Conservation (phyloP, 228 moss, liverwort and hornwort genomes). For the Sphagnum fallax region DNA sequence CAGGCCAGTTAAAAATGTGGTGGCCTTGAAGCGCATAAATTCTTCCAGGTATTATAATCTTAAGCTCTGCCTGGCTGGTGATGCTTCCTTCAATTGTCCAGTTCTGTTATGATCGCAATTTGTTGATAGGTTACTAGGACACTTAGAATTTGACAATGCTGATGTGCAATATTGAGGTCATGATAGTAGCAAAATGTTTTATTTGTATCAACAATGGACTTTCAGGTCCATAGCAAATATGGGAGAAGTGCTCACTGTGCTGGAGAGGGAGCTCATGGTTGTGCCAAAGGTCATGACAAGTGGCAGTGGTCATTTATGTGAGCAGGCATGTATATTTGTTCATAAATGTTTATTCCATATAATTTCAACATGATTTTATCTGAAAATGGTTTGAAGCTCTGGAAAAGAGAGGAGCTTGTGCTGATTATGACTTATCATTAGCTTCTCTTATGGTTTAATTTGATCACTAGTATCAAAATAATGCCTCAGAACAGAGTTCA, state of each 20-base stretch:
- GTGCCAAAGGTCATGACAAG: conserved; percentile 61
- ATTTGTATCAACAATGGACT: background rate
- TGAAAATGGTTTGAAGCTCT: background rate
- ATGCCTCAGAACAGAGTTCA: background rate
- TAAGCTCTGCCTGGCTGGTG: background rate
- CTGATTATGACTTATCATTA: background rate
- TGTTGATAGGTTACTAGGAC: background rate
- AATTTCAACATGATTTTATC: background rate
- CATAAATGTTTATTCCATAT: background rate
- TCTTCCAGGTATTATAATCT: conserved; percentile 44
- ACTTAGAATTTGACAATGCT: background rate
- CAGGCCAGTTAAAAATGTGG: conserved; percentile 58
- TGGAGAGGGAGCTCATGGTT: conserved; percentile 71
- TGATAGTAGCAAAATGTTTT: background rate
- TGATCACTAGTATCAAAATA: background rate
- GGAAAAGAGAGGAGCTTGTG: background rate
- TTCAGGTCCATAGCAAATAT: conserved; percentile 65
- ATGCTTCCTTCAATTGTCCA: background rate
- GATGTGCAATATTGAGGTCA: background rate
- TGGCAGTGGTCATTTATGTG: conserved; percentile 81
- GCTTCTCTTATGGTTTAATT: background rate
- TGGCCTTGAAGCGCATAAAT: conserved; percentile 67
- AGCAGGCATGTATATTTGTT: conserved; percentile 36
- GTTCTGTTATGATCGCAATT: background rate
- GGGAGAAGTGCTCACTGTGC: conserved; percentile 37